Evolutionary conservation across 106 monocot species (phyloP).

Genomic region (Phalaenopsis aphrodite): DNA sequence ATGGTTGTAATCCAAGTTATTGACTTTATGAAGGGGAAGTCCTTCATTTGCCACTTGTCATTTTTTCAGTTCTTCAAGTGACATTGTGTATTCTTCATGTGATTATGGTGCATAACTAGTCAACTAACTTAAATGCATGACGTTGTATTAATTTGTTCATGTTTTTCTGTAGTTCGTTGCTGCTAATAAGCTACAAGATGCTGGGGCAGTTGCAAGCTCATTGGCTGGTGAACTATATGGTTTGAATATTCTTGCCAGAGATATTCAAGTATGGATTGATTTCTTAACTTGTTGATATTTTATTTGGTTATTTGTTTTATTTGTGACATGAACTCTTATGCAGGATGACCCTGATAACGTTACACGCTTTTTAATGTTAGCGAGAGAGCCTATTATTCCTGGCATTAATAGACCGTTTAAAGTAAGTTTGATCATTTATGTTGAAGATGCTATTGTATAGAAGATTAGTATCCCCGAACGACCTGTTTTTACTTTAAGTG

Average conservation of each 20-base stretch:
- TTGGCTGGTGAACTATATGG: slow-evolving; percentile 75
- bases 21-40: background rate
- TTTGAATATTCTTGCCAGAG: slow-evolving; percentile 62
- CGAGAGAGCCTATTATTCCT: slow-evolving; percentile 93
- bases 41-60: background rate
- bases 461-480: background rate
- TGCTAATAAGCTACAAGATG: slow-evolving; percentile 51
- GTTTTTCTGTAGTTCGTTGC: slow-evolving; percentile 61
- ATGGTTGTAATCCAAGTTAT: background rate
- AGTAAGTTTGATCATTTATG: slow-evolving; percentile 21
- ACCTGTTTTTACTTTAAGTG: background rate
- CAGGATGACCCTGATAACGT: slow-evolving; percentile 91
- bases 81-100: background rate
- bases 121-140: background rate
- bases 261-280: slow-evolving; percentile 67
- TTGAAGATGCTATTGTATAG: background rate
- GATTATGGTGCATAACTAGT: background rate
- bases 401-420: slow-evolving; percentile 61
- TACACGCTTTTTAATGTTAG: slow-evolving; percentile 88
- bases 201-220: slow-evolving; percentile 88
- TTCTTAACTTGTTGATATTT: background rate
- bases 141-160: background rate
- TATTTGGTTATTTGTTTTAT: slow-evolving; percentile 3
- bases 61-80: background rate
- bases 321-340: slow-evolving; percentile 5